These are phyloP conservation scores for Ilyonectria mors-panacis DNA, from an alignment of 2,329 filamentous ascomycete species.

Conservation along the genomic window DNA sequence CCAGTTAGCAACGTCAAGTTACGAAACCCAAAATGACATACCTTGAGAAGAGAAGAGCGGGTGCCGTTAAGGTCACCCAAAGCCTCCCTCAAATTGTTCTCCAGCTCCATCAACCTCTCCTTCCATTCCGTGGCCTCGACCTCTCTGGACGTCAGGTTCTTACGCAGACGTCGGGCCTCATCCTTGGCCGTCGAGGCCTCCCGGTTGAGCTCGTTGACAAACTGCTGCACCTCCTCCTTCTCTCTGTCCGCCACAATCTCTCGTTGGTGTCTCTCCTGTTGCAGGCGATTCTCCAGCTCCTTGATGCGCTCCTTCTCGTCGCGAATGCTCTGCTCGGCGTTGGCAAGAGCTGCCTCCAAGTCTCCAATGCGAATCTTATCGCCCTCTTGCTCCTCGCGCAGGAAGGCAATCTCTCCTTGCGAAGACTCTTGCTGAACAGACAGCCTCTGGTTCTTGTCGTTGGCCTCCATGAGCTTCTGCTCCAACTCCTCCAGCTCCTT, in stretches of 20 bases:
- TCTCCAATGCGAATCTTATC: constrained; percentile 99
- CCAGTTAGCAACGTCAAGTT: constrained; percentile 33
- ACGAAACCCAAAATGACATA: constrained; percentile 53
- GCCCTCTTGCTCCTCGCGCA: constrained; percentile 95
- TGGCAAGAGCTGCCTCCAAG: constrained; percentile 85
- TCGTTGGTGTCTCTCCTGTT: constrained; percentile 86
- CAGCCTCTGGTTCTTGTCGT: constrained; percentile 88
- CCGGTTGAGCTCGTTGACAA: constrained; percentile 92
- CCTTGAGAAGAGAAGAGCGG: constrained; percentile 86
- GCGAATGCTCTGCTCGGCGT: constrained; percentile 82
- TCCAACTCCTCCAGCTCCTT: constrained; percentile 90
- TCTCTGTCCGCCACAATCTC: constrained; percentile 90
- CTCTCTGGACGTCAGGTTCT: constrained; percentile 86
- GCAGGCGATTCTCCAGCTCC: constrained; percentile 82
- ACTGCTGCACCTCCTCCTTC: constrained; percentile 94
- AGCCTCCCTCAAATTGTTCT: constrained; percentile 88
- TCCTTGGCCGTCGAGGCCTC: constrained; percentile 88
- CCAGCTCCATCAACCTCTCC: constrained; percentile 89
- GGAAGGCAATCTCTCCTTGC: constrained; percentile 93
- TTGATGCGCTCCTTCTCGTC: constrained; percentile 85
- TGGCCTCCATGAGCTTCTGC: constrained; percentile 85
- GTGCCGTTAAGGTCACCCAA: constrained; percentile 91
- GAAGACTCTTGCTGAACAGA: constrained; percentile 93
- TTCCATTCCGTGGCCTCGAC: constrained; percentile 93
- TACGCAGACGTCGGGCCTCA: constrained; percentile 85